Percentiles rank a stretch among this genome's conserved stretches.
These are phyloP conservation scores for Alternaria conjuncta DNA, from an alignment of 2,329 filamentous ascomycete genomes.

Conservation along the genomic window DNA sequence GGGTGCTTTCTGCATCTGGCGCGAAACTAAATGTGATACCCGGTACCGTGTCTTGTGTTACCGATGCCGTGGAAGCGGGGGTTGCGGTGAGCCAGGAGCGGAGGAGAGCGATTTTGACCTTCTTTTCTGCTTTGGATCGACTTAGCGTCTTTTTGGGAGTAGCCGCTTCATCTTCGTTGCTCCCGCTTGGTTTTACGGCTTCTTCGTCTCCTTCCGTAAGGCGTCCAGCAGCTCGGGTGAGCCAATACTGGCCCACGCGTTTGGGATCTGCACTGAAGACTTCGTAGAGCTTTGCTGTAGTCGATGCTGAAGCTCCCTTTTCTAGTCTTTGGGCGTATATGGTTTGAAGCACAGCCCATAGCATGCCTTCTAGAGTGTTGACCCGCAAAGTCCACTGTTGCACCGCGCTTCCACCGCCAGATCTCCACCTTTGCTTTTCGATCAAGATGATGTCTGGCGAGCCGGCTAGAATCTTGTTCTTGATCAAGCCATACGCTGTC, in stretches of 20 bases:
- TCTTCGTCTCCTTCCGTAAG: conserved; percentile 1
- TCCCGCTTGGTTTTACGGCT: background rate
- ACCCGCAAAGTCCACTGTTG: conserved; percentile 85
- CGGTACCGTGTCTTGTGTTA: conserved; percentile 11
- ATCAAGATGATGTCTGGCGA: conserved; percentile 75
- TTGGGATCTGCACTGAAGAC: conserved; percentile 45
- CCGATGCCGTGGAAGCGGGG: conserved; percentile 7
- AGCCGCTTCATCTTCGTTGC: conserved; percentile 19
- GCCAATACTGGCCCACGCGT: conserved; percentile 49
- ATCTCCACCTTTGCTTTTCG: conserved; percentile 69
- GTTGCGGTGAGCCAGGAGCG: conserved; percentile 38
- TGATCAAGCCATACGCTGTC: conserved; percentile 63
- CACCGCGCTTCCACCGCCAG: conserved; percentile 67
- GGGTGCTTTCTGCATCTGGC: conserved; percentile 7
- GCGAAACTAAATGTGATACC: conserved; percentile 24
- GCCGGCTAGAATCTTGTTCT: conserved; percentile 57
- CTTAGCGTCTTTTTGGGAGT: conserved; percentile 41
- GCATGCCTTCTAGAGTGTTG: conserved; percentile 81
- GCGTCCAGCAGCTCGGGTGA: conserved; percentile 22
- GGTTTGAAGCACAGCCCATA: conserved; percentile 66
- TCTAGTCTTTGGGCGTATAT: background rate
- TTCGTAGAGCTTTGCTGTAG: conserved; percentile 7
- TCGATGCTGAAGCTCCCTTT: background rate
- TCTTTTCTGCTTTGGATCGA: conserved; percentile 58
- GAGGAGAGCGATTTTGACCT: conserved; percentile 69